Evolutionary conservation across 306 rosid species (phyloP).

Genomic region (Dalbergia cochinchinensis): DNA sequence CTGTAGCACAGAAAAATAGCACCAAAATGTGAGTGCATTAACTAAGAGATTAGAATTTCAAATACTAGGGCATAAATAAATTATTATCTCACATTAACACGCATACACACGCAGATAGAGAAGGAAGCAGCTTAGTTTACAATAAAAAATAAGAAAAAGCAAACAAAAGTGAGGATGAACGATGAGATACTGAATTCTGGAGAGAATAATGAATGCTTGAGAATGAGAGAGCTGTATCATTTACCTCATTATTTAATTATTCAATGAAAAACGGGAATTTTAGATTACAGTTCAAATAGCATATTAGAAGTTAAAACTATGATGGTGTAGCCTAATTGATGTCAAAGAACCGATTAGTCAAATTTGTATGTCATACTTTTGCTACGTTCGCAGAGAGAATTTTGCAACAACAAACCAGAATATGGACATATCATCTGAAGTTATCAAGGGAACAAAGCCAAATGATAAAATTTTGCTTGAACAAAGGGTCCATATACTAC

Average conservation of each 20-base stretch:
- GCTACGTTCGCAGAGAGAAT: slow-evolving; percentile 1
- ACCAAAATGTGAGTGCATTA: not conserved
- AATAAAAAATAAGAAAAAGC: slow-evolving; percentile 4
- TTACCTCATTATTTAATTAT: not conserved
- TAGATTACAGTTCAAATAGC: not conserved
- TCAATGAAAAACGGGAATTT: not conserved
- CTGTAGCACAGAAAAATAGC: too few relatives aligned
- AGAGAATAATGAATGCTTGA: not conserved
- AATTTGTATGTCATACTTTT: slow-evolving; percentile 17
- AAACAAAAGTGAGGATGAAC: not conserved
- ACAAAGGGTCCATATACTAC: slow-evolving; percentile 10
- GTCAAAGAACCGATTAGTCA: slow-evolving; percentile 17
- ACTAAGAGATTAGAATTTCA: not conserved
- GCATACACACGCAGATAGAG: not conserved
- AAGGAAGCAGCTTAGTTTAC: slow-evolving; percentile 9
- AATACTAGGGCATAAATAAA: not conserved
- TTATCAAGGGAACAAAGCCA: slow-evolving; percentile 32
- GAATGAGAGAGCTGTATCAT: not conserved
- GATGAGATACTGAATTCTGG: not conserved
- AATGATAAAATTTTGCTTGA: slow-evolving; percentile 10
- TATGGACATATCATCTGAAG: not conserved
- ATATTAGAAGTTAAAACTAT: slow-evolving; percentile 12
- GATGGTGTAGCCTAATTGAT: slow-evolving; percentile 15
- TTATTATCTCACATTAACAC: not conserved
- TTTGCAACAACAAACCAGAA: slow-evolving; percentile 23